Conservation (phyloP, 176 grass and related monocot species). For the Oryza australiensis region DNA sequence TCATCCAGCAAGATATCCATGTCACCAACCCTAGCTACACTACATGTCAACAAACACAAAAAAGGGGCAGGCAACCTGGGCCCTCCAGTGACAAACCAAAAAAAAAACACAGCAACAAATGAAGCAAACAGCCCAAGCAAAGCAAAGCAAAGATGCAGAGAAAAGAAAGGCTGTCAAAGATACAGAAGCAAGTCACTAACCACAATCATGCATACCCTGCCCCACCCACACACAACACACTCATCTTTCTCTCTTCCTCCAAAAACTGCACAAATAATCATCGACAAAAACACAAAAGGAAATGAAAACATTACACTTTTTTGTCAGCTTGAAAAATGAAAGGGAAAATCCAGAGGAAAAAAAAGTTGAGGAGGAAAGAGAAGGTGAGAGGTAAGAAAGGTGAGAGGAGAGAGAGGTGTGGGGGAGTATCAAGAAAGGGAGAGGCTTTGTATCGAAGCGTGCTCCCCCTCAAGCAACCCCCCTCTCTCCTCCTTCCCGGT, state of each 20-base stretch:
- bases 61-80: background rate
- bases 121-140: constrained; percentile 37
- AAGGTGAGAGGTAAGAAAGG: background rate
- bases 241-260: background rate
- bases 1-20: constrained; percentile 34
- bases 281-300: background rate
- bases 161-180: constrained; percentile 31
- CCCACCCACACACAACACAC: constrained; percentile 3
- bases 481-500: constrained; percentile 14
- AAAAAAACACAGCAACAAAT: constrained; percentile 25
- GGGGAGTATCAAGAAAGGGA: constrained; percentile 54
- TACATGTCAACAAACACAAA: background rate
- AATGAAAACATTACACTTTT: background rate
- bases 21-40: constrained; percentile 28
- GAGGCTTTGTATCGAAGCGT: constrained; percentile 57
- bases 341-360: background rate
- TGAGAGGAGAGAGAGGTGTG: background rate
- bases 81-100: constrained; percentile 18
- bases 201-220: constrained; percentile 41
- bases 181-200: constrained; percentile 39
- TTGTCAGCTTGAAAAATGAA: background rate
- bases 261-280: background rate
- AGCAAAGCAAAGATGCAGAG: constrained; percentile 21
- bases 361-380: background rate
- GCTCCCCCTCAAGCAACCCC: constrained; percentile 57